phyloP scores from a whole-genome alignment of 2,329 filamentous ascomycete genomes.

The Trichoderma atroviride region DNA sequence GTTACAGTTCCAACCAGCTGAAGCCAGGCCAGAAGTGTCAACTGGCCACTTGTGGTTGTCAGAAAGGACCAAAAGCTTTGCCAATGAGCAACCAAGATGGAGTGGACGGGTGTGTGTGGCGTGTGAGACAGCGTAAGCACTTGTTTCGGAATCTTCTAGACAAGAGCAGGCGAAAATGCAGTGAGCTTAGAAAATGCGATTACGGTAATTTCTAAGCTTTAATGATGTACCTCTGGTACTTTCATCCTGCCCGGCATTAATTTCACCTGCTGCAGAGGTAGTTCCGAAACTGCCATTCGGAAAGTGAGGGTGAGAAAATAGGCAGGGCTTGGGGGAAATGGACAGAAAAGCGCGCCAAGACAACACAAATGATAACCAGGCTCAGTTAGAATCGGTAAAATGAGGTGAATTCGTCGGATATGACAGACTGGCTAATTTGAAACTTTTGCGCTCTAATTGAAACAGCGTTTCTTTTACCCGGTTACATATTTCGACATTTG shows the following conservation, averaged over 20 bases:
- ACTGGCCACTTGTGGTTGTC: not conserved
- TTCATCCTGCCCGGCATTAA: not conserved
- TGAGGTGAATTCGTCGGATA: not conserved
- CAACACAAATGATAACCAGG: not conserved
- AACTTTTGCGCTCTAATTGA: not conserved
- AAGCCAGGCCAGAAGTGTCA: not conserved
- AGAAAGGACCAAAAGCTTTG: not conserved
- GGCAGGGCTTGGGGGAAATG: not conserved
- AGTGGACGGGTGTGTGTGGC: not conserved
- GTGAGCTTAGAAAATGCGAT: not conserved
- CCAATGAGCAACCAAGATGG: not conserved
- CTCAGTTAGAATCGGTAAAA: not conserved
- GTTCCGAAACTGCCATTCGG: not conserved
- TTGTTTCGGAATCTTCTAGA: not conserved
- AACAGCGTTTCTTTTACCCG: not conserved
- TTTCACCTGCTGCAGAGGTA: not conserved
- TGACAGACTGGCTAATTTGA: not conserved
- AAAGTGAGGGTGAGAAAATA: not conserved
- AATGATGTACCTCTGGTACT: not conserved
- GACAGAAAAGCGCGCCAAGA: not conserved
- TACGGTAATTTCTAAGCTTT: not conserved
- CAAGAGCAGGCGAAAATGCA: not conserved
- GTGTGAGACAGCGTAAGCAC: slow-evolving; percentile 14
- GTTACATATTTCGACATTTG: not conserved
- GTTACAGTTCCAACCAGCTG: not conserved